Evolutionary conservation across 257 asterid genomes (phyloP), one percentile per base, ranked within the genome.

Genomic region (Knoxia roxburghii): DNA sequence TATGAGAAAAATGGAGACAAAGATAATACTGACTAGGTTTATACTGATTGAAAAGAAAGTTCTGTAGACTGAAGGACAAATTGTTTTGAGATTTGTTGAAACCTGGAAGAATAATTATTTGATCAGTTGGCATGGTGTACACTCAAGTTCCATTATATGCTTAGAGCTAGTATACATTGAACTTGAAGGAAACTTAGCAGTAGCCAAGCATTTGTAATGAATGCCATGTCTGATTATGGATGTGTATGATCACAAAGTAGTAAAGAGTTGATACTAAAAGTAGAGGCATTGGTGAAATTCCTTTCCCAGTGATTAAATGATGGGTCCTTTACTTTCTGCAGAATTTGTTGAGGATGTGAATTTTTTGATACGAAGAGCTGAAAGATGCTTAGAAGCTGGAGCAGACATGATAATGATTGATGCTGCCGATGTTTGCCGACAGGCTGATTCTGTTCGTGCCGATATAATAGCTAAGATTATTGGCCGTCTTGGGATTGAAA

Each of bases 361-460:
- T 80, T 89, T 87, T 64, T 64, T 92, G 83, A 83, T 87, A 57
- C 82, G 95, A 78, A 88, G 83, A 80, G 96, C 99, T 2, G 99
- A 93, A 78, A 90, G 99, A 80, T 93, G 99, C 83, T 85, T 93
- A 75, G 94, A 93, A 84, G 97, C 96, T 53, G 99, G 99, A 26
- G 96, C 97, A 52, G 97, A 93, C 83, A 86, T 93, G 97, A 88
- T 93, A 81, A 86, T 86, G 97, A 81, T 93, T 13, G 92, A 88
- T 70, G 95, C 97, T 35, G 98, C 88, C 74, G 96, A 79, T 51
- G 76, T 90, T 29, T 84, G 95, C 71, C 79, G 76, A 66, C 86
- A 82, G 67, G 88, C 91, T 26, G 89, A 82, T 72, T 78, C 86
- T 8, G 72, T 93, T 71, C 79, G 97, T 76, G 90, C 95, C 50